Base-by-base conservation (phyloP, 352 stramenopile genomes). In the Elongisporangium anandrum region DNA sequence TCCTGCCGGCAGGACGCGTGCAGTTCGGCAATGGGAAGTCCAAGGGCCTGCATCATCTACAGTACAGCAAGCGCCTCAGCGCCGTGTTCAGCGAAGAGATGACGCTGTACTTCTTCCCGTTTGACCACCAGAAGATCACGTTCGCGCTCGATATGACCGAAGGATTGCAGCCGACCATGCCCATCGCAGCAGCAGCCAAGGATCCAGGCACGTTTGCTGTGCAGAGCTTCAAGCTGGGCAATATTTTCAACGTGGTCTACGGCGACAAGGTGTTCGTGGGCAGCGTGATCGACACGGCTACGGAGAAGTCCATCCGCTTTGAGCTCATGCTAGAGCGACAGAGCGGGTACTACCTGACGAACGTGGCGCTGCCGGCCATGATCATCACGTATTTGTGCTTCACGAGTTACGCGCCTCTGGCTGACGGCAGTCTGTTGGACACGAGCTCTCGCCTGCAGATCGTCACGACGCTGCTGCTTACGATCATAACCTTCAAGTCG, bases 401-500 rank as follows among this genome's bases (percentile, higher is more conserved):
- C 45, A 68, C 82, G 21, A 75, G 69, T 63, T 88, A 72, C 22
- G 71, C 70, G 0, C 66, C 75, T 1, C n/a, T 76, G 7, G 65
- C 65, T 0, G 70, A 73, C 22, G 65, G 65, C 12, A 56, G 50
- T 1, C 56, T 75, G 4, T 81, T 84, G 65, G 70, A 86, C 47
- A 79, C 70, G 52, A 66, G 74, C 19, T 73, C 77, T 3, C 80
- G 80, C 6, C 61, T 86, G 19, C 70, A 85, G 53, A 77, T 87
- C 53, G 77, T 86, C 17, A 50, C 81, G 29, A 82, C 80, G 16
- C 52, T 90, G 61, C 51, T 90, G 49, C 60, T 90, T 51, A 87
- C 81, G 39, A 74, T 72, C 17, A 73, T 88, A 55, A 85, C 72
- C 23, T 88, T 87, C 65, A 87, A 87, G 59, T 79, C 69, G 59